These are phyloP conservation scores for Penicillium polonicum DNA, from an alignment of 2,329 filamentous ascomycete species.

Conservation along the genomic window DNA sequence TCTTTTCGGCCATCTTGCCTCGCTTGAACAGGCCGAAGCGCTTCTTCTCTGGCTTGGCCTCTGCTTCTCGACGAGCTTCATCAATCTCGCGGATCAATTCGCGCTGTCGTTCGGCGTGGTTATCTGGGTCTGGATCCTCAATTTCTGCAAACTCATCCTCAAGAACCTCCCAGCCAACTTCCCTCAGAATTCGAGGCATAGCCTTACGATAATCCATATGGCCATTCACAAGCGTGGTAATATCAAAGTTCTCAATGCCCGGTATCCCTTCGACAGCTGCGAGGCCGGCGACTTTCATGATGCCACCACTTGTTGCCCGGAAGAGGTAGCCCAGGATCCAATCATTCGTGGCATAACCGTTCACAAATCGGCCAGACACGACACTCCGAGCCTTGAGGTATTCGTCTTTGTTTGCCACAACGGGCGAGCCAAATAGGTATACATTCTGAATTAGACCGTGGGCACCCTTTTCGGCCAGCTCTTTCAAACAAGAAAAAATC, in stretches of 20 bases:
- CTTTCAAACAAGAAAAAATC: slow-evolving; percentile 86
- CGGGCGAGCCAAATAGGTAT: slow-evolving; percentile 87
- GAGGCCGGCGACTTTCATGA: slow-evolving; percentile 82
- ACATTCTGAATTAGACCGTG: slow-evolving; percentile 91
- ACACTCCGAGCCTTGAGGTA: slow-evolving; percentile 78
- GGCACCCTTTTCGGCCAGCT: slow-evolving; percentile 79
- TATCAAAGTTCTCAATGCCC: slow-evolving; percentile 83
- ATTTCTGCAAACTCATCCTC: slow-evolving; percentile 95
- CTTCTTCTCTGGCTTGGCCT: slow-evolving; percentile 72
- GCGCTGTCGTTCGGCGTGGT: slow-evolving; percentile 80
- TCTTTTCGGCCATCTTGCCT: slow-evolving; percentile 71
- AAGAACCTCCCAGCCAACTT: slow-evolving; percentile 87
- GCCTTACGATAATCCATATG: slow-evolving; percentile 96
- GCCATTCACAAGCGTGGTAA: slow-evolving; percentile 79
- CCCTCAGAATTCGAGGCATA: slow-evolving; percentile 82
- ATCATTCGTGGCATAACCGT: slow-evolving; percentile 90
- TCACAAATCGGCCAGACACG: slow-evolving; percentile 88
- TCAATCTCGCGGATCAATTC: slow-evolving; percentile 97
- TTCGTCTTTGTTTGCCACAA: slow-evolving; percentile 90
- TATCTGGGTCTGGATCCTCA: slow-evolving; percentile 94
- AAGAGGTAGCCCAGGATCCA: slow-evolving; percentile 98
- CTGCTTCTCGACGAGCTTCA: slow-evolving; percentile 82
- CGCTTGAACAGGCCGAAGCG: slow-evolving; percentile 77
- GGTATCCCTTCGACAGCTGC: slow-evolving; percentile 72
- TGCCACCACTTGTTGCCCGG: slow-evolving; percentile 87